Evolutionary conservation across 495 filamentous ascomycete species (phyloP), one percentile per base, ranked within the genome.

Genomic region (Aspergillus conjunctus): DNA sequence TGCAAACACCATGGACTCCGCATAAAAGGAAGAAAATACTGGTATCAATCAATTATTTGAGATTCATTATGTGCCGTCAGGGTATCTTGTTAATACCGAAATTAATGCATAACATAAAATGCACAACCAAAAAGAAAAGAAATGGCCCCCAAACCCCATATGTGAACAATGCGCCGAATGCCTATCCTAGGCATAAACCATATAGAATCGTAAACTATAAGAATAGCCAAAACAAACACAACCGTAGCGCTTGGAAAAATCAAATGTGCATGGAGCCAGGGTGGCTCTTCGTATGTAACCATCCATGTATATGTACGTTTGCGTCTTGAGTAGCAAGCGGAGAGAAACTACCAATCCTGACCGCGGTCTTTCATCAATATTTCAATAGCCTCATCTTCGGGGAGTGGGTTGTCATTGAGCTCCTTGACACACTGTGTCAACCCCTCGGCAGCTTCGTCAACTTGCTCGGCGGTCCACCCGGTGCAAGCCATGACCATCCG

Each of bases 401-500:
- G 74, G 17, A 80, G 73, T 7, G 77, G 77, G 51, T 80, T 75
- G 22, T 80, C 77, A 45, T 80, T 80, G 34, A 80, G 58, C n/a
- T 80, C 77, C 50, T 75, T 78, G 56, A 80, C 75, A 54, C 76
- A 79, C 52, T 77, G 74, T 17, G 76, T 78, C 53, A 80, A 64
- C 0, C 77, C 77, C 22, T 80, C 77, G 17, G 75, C 77, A 34
- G 77, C 76, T 52, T 80, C 76, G 44, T 80, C 77, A 33, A 78
- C 77, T 58, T 80, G 72, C 18, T 80, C 77, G 6, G 76, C 76
- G 9, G 71, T 70, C 75, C 75, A 80, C 6, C 69, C 71, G 1
- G 77, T 80, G 56, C 77, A 80, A 41, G 77, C 76, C 75, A 80
- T 80, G 53, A 80, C 77, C 69, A 80, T 76, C 39, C 77, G 75